phyloP scores from a whole-genome alignment of 1,284 basidiomycete genomes.

The Boletellus deceptivus region DNA sequence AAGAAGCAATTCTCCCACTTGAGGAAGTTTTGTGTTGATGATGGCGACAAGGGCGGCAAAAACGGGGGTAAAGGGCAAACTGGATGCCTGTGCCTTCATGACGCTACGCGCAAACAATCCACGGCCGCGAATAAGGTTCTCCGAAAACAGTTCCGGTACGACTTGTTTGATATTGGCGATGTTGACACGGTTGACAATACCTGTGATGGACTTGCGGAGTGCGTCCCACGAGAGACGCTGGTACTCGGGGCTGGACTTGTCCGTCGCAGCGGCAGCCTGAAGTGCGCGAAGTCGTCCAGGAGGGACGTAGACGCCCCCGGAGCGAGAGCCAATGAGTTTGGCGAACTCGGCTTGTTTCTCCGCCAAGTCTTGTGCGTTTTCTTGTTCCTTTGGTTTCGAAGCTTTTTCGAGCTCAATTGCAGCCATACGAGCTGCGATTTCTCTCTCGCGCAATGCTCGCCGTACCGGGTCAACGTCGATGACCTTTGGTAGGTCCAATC shows the following conservation, averaged over 20 bases:
- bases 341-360: slow-evolving; percentile 80
- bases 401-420: slow-evolving; percentile 69
- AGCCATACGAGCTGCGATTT: slow-evolving; percentile 70
- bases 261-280: slow-evolving; percentile 81
- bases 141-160: slow-evolving; percentile 89
- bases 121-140: slow-evolving; percentile 89
- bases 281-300: slow-evolving; percentile 90
- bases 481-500: slow-evolving; percentile 56
- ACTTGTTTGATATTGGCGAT: slow-evolving; percentile 96
- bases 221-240: slow-evolving; percentile 98
- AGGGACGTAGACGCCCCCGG: slow-evolving; percentile 96
- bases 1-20: slow-evolving; percentile 91
- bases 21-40: slow-evolving; percentile 96
- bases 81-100: slow-evolving; percentile 97
- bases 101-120: slow-evolving; percentile 90
- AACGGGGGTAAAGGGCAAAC: slow-evolving; percentile 96
- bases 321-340: slow-evolving; percentile 74
- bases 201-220: slow-evolving; percentile 95
- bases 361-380: slow-evolving; percentile 46
- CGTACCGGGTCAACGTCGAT: slow-evolving; percentile 77
- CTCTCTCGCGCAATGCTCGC: slow-evolving; percentile 72
- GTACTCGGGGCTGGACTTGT: slow-evolving; percentile 90
- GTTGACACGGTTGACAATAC: slow-evolving; percentile 99
- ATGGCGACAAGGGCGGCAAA: slow-evolving; percentile 94
- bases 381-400: slow-evolving; percentile 46